Evolutionary conservation across 148 eudicot genomes (phyloP), one percentile per base, ranked within the genome.

Genomic region (Fagopyrum homotropicum): DNA sequence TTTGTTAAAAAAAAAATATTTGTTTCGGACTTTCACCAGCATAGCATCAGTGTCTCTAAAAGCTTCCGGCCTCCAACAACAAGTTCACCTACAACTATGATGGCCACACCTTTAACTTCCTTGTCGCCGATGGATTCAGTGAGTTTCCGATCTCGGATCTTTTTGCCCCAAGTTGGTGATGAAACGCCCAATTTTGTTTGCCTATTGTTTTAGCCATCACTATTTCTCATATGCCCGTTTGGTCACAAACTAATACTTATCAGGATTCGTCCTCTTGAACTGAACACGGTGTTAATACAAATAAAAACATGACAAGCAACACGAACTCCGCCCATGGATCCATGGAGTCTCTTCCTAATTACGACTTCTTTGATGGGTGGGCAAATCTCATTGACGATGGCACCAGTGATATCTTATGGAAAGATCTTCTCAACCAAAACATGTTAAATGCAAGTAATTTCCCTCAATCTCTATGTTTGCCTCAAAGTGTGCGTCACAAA

Each of bases 51-150:
- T 85, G 88, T 77, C 85, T 85, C 45, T 83, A 80, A 72, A 85
- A 85, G 52, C 81, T 85, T 72, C 88, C 88, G 5, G 85, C 88
- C 43, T 80, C 88, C 45, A 85, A 85, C 77, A 85, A 85, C 75
- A 85, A 85, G 77, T 85, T 85, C 16, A 85, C 88, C 5, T 85
- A 85, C 79, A 85, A 85, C 75, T 85, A 85, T 69, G 88, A 85
- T 80, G 88, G 80, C 17, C 88, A 85, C 40, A 82, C 88, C 45
- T 85, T 85, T 77, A 85, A 85, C 46, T 85, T 85, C 75, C 88
- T 85, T 55, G 88, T 85, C 75, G 72, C 85, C 40, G 88, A 85
- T 71, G 88, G 88, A 48, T 85, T 85, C 82, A 85, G 88, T 85
- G 76, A 15, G 83, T 73, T 26, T 66, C 14, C 46, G 71, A 66